Conservation (phyloP, 768 basidiomycete genomes). For the Lenzites betulinus region DNA sequence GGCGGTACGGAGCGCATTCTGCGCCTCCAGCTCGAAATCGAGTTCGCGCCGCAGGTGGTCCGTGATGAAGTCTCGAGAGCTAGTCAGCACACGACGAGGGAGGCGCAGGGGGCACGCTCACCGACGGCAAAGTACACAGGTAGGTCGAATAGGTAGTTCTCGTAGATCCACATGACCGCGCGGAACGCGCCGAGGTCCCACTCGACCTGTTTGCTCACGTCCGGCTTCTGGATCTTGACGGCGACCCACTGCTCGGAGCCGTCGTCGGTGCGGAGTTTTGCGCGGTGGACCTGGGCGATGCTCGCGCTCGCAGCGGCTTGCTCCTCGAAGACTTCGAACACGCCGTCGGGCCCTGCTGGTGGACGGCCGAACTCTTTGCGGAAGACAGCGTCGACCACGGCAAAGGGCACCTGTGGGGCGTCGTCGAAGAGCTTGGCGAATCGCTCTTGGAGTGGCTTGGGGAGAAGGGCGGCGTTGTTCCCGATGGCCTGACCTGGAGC, state of each 20-base stretch:
- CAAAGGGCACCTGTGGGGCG: constrained; percentile 82
- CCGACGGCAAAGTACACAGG: constrained; percentile 82
- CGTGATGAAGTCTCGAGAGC: constrained; percentile 70
- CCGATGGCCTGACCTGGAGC: constrained; percentile 80
- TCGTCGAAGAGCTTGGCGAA: constrained; percentile 86
- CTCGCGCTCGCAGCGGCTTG: constrained; percentile 83
- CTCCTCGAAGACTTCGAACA: constrained; percentile 80
- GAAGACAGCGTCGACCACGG: constrained; percentile 68
- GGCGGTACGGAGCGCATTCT: constrained; percentile 73
- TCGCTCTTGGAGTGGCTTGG: constrained; percentile 78
- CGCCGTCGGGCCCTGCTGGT: constrained; percentile 64
- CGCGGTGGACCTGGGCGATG: constrained; percentile 90
- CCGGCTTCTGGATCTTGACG: constrained; percentile 92
- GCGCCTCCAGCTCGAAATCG: constrained; percentile 78
- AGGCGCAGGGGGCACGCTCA: constrained; percentile 26
- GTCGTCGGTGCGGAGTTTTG: constrained; percentile 47
- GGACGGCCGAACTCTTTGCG: constrained; percentile 65
- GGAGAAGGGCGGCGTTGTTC: constrained; percentile 84
- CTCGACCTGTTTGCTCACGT: constrained; percentile 81
- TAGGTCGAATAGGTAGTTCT: constrained; percentile 80
- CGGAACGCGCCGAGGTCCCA: constrained; percentile 77
- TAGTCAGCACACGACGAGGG: not conserved
- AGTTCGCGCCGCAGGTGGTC: constrained; percentile 83
- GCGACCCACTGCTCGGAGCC: constrained; percentile 68
- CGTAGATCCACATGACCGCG: constrained; percentile 78